Percentiles rank a stretch among this genome's conserved stretches.
These are phyloP conservation scores for Phytomonas sp. DNA, from an alignment of 208 protist genomes.

Conservation along the genomic window DNA sequence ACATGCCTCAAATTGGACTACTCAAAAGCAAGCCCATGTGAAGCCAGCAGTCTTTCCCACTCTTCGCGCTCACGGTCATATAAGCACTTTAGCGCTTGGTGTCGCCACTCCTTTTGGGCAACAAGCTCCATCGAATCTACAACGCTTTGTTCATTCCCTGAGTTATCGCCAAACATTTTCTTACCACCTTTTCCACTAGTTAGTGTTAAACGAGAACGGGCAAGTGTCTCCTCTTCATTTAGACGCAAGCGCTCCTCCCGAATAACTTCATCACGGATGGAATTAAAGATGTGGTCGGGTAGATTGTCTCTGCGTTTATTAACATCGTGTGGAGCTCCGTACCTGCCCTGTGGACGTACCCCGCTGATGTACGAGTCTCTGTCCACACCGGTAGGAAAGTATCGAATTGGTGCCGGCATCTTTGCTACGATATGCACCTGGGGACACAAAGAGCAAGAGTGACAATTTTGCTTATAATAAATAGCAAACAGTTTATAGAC, in stretches of 20 bases:
- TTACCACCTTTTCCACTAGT: slow-evolving; percentile 30
- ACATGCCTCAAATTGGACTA: slow-evolving; percentile 3
- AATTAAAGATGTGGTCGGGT: slow-evolving; percentile 74
- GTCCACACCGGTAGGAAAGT: slow-evolving; percentile 60
- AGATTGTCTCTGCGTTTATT: slow-evolving; percentile 81
- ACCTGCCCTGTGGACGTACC: slow-evolving; percentile 51
- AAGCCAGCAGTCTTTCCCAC: slow-evolving; percentile 52
- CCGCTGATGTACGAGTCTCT: slow-evolving; percentile 84
- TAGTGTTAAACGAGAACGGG: slow-evolving; percentile 26
- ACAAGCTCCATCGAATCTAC: slow-evolving; percentile 24
- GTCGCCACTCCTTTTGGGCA: slow-evolving; percentile 31
- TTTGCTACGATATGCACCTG: slow-evolving; percentile 1
- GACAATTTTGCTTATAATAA: neutral
- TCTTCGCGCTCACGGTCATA: slow-evolving; percentile 47
- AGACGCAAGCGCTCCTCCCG: slow-evolving; percentile 59
- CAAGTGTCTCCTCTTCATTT: slow-evolving; percentile 52
- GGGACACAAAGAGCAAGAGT: slow-evolving; percentile 1
- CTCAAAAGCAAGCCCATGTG: slow-evolving; percentile 28
- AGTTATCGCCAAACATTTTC: slow-evolving; percentile 30
- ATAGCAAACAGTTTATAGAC: neutral
- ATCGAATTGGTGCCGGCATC: slow-evolving; percentile 24
- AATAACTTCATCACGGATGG: slow-evolving; percentile 56
- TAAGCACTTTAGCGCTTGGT: slow-evolving; percentile 53
- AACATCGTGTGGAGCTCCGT: slow-evolving; percentile 65
- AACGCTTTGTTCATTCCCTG: slow-evolving; percentile 8